Conservation (phyloP, 1,284 basidiomycete genomes). For the Apiotrichum gamsii region DNA sequence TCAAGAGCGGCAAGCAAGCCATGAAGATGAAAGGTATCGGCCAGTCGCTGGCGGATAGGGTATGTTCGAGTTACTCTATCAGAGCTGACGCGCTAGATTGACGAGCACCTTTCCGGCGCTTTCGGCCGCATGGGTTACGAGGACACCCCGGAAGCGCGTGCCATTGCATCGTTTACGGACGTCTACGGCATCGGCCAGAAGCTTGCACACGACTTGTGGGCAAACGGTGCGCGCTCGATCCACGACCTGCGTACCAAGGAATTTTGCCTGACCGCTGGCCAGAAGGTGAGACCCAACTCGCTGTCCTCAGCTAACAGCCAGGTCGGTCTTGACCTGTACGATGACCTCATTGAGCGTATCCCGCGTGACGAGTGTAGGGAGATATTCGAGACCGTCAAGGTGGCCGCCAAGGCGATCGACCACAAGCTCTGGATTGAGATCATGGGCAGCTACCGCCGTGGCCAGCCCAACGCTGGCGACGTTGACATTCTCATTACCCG, state of each 20-base stretch:
- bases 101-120: slow-evolving; percentile 38
- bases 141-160: slow-evolving; percentile 32
- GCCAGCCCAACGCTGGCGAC: slow-evolving; percentile 72
- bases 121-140: slow-evolving; percentile 38
- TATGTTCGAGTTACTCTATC: slow-evolving; percentile 27
- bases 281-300: slow-evolving; percentile 48
- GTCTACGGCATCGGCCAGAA: slow-evolving; percentile 73
- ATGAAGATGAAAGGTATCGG: slow-evolving; percentile 61
- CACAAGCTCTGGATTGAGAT: slow-evolving; percentile 66
- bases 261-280: slow-evolving; percentile 54
- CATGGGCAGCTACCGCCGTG: slow-evolving; percentile 84
- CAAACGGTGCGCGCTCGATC: slow-evolving; percentile 67
- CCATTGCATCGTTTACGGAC: slow-evolving; percentile 56
- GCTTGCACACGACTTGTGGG: slow-evolving; percentile 66
- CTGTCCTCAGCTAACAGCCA: slow-evolving; percentile 10
- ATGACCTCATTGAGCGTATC: slow-evolving; percentile 67
- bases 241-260: slow-evolving; percentile 58
- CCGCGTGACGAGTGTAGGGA: slow-evolving; percentile 68
- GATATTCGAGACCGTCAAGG: slow-evolving; percentile 65
- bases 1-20: slow-evolving; percentile 61
- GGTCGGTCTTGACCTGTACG: slow-evolving; percentile 70
- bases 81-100: slow-evolving; percentile 27
- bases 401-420: slow-evolving; percentile 65
- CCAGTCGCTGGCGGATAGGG: slow-evolving; percentile 67
- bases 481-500: slow-evolving; percentile 84